Evolutionary conservation across 2,329 filamentous ascomycete species (phyloP).

Genomic region (Rhynchosporium graminicola): DNA sequence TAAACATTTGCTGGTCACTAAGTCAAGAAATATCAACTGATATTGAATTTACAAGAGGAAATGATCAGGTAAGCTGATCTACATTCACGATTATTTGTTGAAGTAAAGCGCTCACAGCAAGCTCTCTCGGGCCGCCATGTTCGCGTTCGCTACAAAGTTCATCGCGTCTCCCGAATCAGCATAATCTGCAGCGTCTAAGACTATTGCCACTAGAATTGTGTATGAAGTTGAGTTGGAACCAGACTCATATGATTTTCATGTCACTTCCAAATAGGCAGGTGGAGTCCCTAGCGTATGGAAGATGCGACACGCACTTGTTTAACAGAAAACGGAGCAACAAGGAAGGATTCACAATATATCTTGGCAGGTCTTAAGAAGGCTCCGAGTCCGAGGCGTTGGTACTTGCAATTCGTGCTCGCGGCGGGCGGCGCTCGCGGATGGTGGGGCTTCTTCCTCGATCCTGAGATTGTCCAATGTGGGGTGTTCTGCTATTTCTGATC

Average conservation of each 20-base stretch:
- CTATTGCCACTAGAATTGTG: background rate
- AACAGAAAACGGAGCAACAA: background rate
- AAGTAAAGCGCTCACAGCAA: too few relatives aligned
- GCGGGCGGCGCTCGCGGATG: background rate
- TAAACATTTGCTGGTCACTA: too few relatives aligned
- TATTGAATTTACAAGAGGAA: too few relatives aligned
- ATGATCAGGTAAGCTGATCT: too few relatives aligned
- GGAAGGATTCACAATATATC: background rate
- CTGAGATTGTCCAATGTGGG: background rate
- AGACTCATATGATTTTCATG: background rate
- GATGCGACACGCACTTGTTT: background rate
- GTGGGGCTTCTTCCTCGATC: constrained; percentile 1
- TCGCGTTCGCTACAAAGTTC: too few relatives aligned
- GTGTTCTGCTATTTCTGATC: background rate
- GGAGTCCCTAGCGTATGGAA: background rate
- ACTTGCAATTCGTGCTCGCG: constrained; percentile 5
- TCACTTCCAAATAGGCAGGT: background rate
- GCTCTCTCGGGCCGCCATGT: too few relatives aligned
- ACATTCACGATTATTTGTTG: too few relatives aligned
- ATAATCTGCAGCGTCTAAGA: background rate
- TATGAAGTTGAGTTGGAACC: background rate
- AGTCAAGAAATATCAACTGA: too few relatives aligned
- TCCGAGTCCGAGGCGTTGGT: background rate
- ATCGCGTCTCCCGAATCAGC: too few relatives aligned
- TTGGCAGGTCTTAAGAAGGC: constrained; percentile 6